phyloP scores from a whole-genome alignment of 495 filamentous ascomycete species.

The Annulohypoxylon moriforme region DNA sequence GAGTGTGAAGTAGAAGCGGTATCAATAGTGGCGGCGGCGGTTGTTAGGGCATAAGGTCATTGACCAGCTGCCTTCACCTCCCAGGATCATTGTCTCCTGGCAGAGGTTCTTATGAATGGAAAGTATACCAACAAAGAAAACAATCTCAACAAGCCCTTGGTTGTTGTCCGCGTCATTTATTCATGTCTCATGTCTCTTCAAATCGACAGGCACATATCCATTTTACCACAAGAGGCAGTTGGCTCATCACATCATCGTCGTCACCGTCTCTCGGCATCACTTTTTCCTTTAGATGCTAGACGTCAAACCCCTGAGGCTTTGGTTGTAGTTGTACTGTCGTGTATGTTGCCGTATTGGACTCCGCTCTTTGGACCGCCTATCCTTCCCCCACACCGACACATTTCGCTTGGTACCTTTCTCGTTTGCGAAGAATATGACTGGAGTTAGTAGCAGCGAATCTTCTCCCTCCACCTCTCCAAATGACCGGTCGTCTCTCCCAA shows the following conservation, averaged over 20 bases:
- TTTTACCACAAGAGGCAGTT: conserved; percentile 20
- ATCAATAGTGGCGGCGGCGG: conserved; percentile 11
- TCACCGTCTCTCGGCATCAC: background rate
- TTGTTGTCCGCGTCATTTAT: conserved; percentile 45
- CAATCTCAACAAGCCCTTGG: conserved; percentile 51
- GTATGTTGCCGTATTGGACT: conserved; percentile 38
- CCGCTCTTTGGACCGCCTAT: conserved; percentile 35
- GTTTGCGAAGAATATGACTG: conserved; percentile 44
- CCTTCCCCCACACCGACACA: conserved; percentile 36
- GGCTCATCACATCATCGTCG: conserved; percentile 29
- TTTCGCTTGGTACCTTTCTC: conserved; percentile 11
- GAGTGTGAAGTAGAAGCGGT: conserved; percentile 24
- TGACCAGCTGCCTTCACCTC: conserved; percentile 27
- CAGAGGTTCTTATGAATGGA: conserved; percentile 41
- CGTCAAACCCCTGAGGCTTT: conserved; percentile 22
- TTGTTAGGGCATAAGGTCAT: conserved; percentile 47
- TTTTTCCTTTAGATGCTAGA: conserved; percentile 18
- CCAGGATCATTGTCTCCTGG: conserved; percentile 50
- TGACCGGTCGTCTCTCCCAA: conserved; percentile 34
- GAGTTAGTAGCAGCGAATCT: conserved; percentile 21
- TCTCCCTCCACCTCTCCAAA: conserved; percentile 33
- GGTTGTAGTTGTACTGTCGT: conserved; percentile 27
- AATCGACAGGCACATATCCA: conserved; percentile 37
- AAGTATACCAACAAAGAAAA: conserved; percentile 52
- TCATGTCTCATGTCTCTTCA: conserved; percentile 43